Percentiles rank a stretch among this genome's conserved stretches.
Conservation (phyloP, 2,329 filamentous ascomycete genomes). For the Fusarium sp. region DNA sequence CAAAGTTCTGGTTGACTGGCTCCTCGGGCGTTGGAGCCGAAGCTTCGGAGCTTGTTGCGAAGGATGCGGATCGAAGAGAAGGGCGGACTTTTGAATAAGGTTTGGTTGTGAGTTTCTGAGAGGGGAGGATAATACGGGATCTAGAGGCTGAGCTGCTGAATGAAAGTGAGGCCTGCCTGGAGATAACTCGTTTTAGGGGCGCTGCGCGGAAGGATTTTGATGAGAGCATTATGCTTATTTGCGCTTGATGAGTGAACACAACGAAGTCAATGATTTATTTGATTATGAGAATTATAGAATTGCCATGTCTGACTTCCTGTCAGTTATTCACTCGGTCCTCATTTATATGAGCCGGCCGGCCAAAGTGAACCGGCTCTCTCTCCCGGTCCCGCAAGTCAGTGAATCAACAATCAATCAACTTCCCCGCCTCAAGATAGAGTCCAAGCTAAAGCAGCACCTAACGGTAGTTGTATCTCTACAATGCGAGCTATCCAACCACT, state of each 20-base stretch:
- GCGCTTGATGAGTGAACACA: background rate
- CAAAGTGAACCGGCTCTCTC: background rate
- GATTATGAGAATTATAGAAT: background rate
- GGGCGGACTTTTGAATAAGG: background rate
- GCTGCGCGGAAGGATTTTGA: constrained; percentile 8
- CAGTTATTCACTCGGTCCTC: background rate
- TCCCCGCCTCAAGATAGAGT: constrained; percentile 15
- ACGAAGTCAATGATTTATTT: background rate
- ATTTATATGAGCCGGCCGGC: constrained; percentile 4
- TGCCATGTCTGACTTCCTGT: background rate
- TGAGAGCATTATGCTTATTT: constrained; percentile 23
- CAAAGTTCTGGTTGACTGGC: constrained; percentile 38
- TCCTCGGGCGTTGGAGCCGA: background rate
- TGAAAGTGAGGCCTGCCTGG: constrained; percentile 17
- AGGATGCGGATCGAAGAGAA: constrained; percentile 5
- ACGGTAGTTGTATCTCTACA: background rate
- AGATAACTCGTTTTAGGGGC: constrained; percentile 18
- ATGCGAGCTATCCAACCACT: constrained; percentile 11
- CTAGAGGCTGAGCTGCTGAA: constrained; percentile 13
- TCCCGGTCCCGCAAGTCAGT: constrained; percentile 18
- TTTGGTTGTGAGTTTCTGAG: background rate
- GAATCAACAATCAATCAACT: constrained; percentile 12
- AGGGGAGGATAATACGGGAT: background rate
- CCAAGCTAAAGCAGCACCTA: constrained; percentile 1
- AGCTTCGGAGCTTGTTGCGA: constrained; percentile 37